Conservation (phyloP, 345 rosid species). For the Rhodamnia rubescens region DNA sequence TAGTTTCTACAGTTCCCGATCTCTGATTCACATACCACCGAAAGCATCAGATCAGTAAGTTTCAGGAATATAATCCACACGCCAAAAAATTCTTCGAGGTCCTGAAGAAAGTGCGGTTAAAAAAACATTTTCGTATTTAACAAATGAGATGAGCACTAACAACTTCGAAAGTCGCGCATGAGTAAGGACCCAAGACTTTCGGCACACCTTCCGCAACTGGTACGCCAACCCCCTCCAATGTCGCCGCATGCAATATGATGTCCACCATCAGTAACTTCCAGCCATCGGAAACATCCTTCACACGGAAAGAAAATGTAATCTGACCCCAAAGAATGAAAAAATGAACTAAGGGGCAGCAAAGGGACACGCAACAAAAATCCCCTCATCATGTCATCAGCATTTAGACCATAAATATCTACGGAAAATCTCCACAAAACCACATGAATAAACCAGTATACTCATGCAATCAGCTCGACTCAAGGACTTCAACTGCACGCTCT, state of each 20-base stretch:
- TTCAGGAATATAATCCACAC: neutral
- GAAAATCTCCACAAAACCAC: neutral
- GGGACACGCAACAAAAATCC: conserved; percentile 2
- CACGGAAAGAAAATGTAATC: neutral
- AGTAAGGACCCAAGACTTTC: neutral
- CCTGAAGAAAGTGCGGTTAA: neutral
- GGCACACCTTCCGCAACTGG: neutral
- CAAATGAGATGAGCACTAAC: neutral
- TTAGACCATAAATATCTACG: neutral
- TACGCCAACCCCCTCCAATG: neutral
- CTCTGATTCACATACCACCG: neutral
- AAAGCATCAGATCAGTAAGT: neutral
- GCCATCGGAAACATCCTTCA: neutral
- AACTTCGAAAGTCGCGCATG: neutral
- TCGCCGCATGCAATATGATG: neutral
- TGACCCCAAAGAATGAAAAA: conserved; percentile 5
- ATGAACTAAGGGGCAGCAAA: neutral
- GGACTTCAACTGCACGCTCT: neutral
- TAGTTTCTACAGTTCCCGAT: neutral
- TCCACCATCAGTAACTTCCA: neutral
- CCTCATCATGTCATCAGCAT: neutral
- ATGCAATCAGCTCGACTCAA: neutral
- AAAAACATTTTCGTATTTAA: neutral
- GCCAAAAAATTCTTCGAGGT: neutral
- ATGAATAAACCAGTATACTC: neutral